Base-by-base conservation (phyloP, 1,284 basidiomycete species). In the Sporisorium graminicola region DNA sequence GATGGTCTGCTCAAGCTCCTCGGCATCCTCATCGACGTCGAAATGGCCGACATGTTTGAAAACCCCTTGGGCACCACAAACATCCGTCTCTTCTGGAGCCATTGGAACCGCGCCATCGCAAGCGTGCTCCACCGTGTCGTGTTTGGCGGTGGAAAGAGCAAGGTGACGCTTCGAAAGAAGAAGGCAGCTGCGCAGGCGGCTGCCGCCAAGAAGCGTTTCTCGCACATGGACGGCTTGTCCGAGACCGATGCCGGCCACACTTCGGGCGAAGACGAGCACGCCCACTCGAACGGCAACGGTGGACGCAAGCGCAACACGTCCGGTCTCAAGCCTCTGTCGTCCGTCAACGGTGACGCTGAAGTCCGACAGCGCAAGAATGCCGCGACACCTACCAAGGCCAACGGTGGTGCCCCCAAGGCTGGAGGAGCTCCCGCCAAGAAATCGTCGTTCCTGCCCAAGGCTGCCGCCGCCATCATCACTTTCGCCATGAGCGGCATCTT, bases 91-190 rank as follows among this genome's bases (percentile, higher is more conserved):
- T 84, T 85, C 60, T 85, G 84, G 84, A 82, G 81, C 33, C 82
- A 83, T 70, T 85, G 84, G 84, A 85, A 85, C 59, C 77, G 82
- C 24, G 82, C 83, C 33, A 85, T 85, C 55, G 81, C 84, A 20
- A 72, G 78, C 5, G 81, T 85, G 5, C 74, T 85, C 4, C 84
- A 85, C 68, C 81, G 84, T n/a, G 83, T 85, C 57, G 74, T 85
- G 8, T 85, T 85, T 57, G 80, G 78, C 31, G 82, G 83, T 13
- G 59, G 68, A 18, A 74, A 75, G 71, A 65, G 50, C 62, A 77
- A 74, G 65, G 61, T 54, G 26, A 24, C 20, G 22, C 40, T 72
- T 43, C 73, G 65, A 46, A 55, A 68, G 37, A 73, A 74, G 44
- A 56, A 62, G 43, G 61, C 52, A 2, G 60, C 65, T 12, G 60